Base-by-base conservation (phyloP, 2,329 filamentous ascomycete genomes). In the Aspergillus candidus region DNA sequence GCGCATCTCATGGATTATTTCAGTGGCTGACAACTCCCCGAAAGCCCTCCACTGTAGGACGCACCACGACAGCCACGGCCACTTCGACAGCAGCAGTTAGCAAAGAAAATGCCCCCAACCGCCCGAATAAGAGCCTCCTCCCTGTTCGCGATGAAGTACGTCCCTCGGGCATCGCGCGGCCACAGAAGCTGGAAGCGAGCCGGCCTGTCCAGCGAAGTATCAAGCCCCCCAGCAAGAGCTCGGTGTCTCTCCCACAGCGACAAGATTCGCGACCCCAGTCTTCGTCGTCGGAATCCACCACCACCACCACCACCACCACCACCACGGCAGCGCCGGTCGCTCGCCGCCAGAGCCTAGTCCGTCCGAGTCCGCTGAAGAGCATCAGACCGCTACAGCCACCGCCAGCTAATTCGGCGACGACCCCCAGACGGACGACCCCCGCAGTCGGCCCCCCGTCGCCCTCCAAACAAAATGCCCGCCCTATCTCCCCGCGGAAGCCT, bases 301-400 rank as follows among this genome's bases (percentile, higher is more conserved):
- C 35, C 41, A 18, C 35, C 30, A 14, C 33, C 41, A 18, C 35
- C 30, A 14, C 41, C 22, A 14, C 6, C 46, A 11, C 35, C 41
- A 18, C 35, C 30, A 14, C 33, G 41, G n/a, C n/a, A 42, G 29
- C 39, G 22, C 38, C 44, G 6, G 41, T 51, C 11, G 44, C 40
- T 33, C 59, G 61, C 36, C 62, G 60, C 10, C 60, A 60, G 43
- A 64, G 58, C 49, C 46, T 65, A 35, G 49, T 59, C 36, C 56
- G 58, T 31, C 60, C 60, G n/a, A 51, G 43, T 22, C 46, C 55
- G 11, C 41, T 56, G 39, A 62, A 53, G 32, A 41, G 49, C 2
- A 44, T 42, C 3, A 35, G 43, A 12, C 15, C n/a, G 32, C 4
- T 18, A 3, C n/a, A n/a, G 14, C 45, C 46, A 10, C 39, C 53